Evolutionary conservation across 2,329 filamentous ascomycete species (phyloP).

Genomic region (Exserohilum rostratum): DNA sequence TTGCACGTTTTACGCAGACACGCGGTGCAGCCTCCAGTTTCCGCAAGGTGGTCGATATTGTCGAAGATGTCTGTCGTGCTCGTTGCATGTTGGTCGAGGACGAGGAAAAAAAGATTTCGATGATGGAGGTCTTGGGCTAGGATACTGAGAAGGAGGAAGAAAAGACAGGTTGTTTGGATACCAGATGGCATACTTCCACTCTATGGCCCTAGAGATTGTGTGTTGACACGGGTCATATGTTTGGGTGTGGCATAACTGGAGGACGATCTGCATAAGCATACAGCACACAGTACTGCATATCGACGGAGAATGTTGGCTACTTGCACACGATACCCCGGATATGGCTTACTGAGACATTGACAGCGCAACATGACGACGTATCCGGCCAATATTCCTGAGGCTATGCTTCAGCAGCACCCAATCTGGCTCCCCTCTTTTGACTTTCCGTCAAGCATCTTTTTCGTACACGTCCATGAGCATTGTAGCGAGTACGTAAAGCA

Average conservation of each 20-base stretch:
- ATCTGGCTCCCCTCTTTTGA: not conserved
- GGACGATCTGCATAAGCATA: not conserved
- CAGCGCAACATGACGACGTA: not conserved
- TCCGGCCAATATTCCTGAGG: not conserved
- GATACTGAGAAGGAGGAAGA: slow-evolving; percentile 10
- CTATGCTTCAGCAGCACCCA: not conserved
- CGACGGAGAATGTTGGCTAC: slow-evolving; percentile 7
- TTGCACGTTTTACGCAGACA: slow-evolving; percentile 87
- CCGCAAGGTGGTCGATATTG: slow-evolving; percentile 77
- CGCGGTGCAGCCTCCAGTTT: slow-evolving; percentile 92
- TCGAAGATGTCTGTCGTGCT: slow-evolving; percentile 70
- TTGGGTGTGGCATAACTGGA: not conserved
- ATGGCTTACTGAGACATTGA: not conserved
- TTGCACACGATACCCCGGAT: slow-evolving; percentile 5
- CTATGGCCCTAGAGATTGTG: not conserved
- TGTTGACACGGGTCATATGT: not conserved
- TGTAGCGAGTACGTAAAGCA: not conserved
- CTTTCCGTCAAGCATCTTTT: not conserved
- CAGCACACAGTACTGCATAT: slow-evolving; percentile 1
- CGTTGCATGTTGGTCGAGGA: slow-evolving; percentile 71
- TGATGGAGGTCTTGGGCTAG: slow-evolving; percentile 50
- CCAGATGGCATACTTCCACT: slow-evolving; percentile 12
- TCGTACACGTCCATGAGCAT: not conserved
- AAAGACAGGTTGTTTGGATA: slow-evolving; percentile 11
- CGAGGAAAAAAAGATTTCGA: slow-evolving; percentile 51